phyloP scores from a whole-genome alignment of 116 monocot genomes.

The Papilionanthe hybrid region DNA sequence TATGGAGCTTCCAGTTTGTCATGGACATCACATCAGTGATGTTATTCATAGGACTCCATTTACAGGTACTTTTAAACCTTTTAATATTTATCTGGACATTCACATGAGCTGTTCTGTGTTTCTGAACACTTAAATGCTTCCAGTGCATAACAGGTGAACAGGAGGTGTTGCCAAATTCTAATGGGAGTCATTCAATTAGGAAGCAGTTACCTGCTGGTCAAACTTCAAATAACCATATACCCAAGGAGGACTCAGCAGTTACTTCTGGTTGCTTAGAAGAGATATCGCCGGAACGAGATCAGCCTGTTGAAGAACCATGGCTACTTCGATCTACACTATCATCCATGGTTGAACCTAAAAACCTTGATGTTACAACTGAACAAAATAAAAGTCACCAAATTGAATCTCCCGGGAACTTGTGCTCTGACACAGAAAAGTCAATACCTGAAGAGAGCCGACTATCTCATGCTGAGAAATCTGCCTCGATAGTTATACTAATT shows the following conservation, averaged over 20 bases:
- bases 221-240: not conserved
- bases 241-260: conserved; percentile 6
- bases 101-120: conserved; percentile 18
- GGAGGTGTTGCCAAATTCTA: conserved; percentile 24
- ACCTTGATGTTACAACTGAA: conserved; percentile 18
- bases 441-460: conserved; percentile 21
- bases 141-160: conserved; percentile 73
- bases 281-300: conserved; percentile 41
- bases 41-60: conserved; percentile 17
- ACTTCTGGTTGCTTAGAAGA: conserved; percentile 17
- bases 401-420: conserved; percentile 23
- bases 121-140: conserved; percentile 86
- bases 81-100: not conserved
- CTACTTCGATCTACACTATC: conserved; percentile 42
- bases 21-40: conserved; percentile 11
- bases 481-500: conserved; percentile 66
- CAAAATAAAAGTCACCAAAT: conserved; percentile 16
- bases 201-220: conserved; percentile 15
- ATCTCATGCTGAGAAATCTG: conserved; percentile 29
- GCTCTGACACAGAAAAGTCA: conserved; percentile 21
- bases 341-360: conserved; percentile 15
- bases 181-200: conserved; percentile 13
- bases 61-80: conserved; percentile 39
- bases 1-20: conserved; percentile 6
- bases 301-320: conserved; percentile 90